These are phyloP conservation scores for Irpex lacteus DNA, from an alignment of 1,284 basidiomycete species.

Conservation along the genomic window DNA sequence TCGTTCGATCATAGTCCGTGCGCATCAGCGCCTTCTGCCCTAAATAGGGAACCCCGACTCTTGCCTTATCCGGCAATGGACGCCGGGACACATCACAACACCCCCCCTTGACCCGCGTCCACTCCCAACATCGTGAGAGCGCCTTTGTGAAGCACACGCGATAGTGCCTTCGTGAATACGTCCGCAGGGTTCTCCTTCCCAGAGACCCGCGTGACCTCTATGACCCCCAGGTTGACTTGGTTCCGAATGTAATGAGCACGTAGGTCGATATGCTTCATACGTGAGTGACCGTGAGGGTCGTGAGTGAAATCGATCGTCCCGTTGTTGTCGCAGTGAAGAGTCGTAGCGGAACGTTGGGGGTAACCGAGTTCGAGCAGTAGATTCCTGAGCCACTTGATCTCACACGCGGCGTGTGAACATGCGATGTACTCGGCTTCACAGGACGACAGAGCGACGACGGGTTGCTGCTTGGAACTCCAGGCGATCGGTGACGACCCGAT, in stretches of 20 bases:
- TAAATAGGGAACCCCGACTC: too few species aligned
- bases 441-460: slow-evolving; percentile 36
- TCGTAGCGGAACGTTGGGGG: slow-evolving; percentile 7
- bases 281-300: slow-evolving; percentile 29
- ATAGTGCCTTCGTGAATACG: too few species aligned
- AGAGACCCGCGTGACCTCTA: too few species aligned
- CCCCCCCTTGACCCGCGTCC: too few species aligned
- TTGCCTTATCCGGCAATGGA: too few species aligned
- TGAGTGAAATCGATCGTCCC: slow-evolving; percentile 27
- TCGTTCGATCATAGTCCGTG: too few species aligned
- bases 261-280: slow-evolving; percentile 38
- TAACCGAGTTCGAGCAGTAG: slow-evolving; percentile 28
- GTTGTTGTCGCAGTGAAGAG: slow-evolving; percentile 31
- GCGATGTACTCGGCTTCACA: slow-evolving; percentile 43
- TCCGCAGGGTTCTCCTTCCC: background rate
- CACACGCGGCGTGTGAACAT: slow-evolving; percentile 23
- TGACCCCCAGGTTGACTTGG: slow-evolving; percentile 25
- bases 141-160: too few species aligned
- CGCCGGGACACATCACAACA: too few species aligned
- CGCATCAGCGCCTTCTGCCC: too few species aligned
- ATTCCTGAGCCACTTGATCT: slow-evolving; percentile 33
- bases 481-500: background rate
- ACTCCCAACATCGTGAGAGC: too few species aligned
- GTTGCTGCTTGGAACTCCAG: slow-evolving; percentile 25
- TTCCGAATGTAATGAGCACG: slow-evolving; percentile 33